Base-by-base conservation (phyloP, 768 basidiomycete species). In the Lactarius evosmus region DNA sequence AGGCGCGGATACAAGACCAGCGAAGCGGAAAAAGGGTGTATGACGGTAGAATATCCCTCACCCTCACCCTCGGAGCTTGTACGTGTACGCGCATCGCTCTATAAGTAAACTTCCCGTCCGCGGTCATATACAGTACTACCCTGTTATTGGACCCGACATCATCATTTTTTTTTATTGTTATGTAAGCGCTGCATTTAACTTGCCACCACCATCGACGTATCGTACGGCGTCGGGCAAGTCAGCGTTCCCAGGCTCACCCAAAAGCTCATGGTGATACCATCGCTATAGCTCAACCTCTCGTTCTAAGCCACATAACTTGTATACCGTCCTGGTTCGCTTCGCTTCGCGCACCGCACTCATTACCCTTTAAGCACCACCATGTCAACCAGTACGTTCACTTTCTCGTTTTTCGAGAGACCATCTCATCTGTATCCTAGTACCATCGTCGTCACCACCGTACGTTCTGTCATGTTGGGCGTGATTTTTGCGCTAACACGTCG, bases 1-100 rank as follows among this genome's bases (percentile, higher is more conserved):
- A 46, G 14, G 44, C n/a, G 25, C 4, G 22, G 44, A 46, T 14
- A 49, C 53, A 29, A 61, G 55, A 33, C 63, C 58, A 8, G 57
- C 55, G 55, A 72, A 72, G 50, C 58, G 69, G 63, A 66, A 56
- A 38, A 69, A 67, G 51, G 41, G 60, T 25, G 62, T 40, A 56
- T 69, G 58, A 65, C 36, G 29, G 8, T 30, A n/a, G 9, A 22
- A 29, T 29, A 16, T 11, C 22, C 49, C 12, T n/a, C n/a, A n/a
- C n/a, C n/a, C n/a, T n/a, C n/a, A n/a, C n/a, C 49, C 27, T 32
- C 32, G 30, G 46, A 6, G 25, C 6, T 25, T 49, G 22, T 49
- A 49, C 22, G 12, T 12, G 46, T 49, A 25, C 22, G 22, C 46
- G 27, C 29, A 32, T 52, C 29, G 30, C 36, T 33, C 41, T 8